Evolutionary conservation across 2,329 filamentous ascomycete species (phyloP), one percentile per base, ranked within the genome.

Genomic region (Neofusicoccum sp.): DNA sequence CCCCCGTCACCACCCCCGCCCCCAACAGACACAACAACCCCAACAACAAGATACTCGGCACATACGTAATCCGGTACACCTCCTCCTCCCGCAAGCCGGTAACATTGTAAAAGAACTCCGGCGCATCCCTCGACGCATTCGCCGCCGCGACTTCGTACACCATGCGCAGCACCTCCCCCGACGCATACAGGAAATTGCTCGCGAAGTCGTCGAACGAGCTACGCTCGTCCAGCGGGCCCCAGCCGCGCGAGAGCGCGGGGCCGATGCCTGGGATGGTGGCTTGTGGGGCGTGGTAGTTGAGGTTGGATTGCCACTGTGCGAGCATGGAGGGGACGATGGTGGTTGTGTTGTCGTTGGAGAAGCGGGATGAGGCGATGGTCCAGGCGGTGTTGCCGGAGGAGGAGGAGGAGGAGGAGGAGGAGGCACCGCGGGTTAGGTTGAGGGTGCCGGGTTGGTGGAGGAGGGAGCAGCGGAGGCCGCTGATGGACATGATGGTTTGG

Each of bases 31-130:
- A 39, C 33, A 33, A 3, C 44, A 60, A n/a, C 3, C 44, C 66
- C 5, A 66, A 12, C 2, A 68, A 16, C 14, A 68, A 34, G 7
- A 68, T 63, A 28, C 49, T 48, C 8, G 66, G 67, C 4, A 68
- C 66, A 29, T 66, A 65, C 8, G 66, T 68, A 37, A 68, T 67
- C 31, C 65, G 65, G 47, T 67, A 68, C 11, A 37, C 49, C 7
- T 63, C 45, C 16, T 37, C 39, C 12, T 39, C 49, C 28, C 22
- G 39, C 6, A 61, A 47, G 14, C 36, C 62, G 1, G 33, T 16
- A 5, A 67, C 66, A 3, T 58, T 11, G 64, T 60, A 14, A 34
- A 61, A 62, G n/a, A 50, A 63, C 12, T 63, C 43, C 3, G 61
- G 33, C 11, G 9, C 45, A 12, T 63, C 43, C 7, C 33, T 4